phyloP scores from a whole-genome alignment of 306 rosid genomes.

The Prunus salicina region DNA sequence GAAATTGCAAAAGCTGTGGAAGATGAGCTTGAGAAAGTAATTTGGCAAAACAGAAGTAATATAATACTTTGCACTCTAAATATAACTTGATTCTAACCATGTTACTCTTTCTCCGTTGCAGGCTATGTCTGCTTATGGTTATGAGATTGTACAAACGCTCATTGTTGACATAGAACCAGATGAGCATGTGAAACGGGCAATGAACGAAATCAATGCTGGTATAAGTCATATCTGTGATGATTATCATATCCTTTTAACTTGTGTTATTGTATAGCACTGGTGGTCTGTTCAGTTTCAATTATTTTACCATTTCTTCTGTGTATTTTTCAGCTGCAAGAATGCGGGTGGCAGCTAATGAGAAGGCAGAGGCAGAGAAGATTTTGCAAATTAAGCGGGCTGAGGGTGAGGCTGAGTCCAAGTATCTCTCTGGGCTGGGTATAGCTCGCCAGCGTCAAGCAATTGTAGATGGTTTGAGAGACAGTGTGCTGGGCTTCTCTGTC shows the following conservation, averaged over 20 bases:
- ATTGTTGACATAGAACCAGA: constrained; percentile 90
- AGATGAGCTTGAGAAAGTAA: constrained; percentile 86
- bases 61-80: neutral
- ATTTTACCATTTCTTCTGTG: constrained; percentile 2
- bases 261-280: neutral
- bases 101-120: constrained; percentile 29
- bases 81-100: constrained; percentile 11
- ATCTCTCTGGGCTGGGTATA: constrained; percentile 80
- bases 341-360: constrained; percentile 88
- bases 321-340: constrained; percentile 73
- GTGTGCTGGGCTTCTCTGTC: constrained; percentile 81
- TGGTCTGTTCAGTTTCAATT: neutral
- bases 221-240: constrained; percentile 2
- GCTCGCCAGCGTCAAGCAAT: constrained; percentile 97
- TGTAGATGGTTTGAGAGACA: constrained; percentile 89
- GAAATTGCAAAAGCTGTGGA: constrained; percentile 93
- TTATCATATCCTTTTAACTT: neutral
- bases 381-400: constrained; percentile 87
- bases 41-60: constrained; percentile 6
- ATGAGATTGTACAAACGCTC: constrained; percentile 88
- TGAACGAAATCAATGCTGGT: constrained; percentile 99
- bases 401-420: constrained; percentile 95
- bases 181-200: constrained; percentile 86
- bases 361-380: constrained; percentile 95
- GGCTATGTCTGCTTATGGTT: constrained; percentile 99